phyloP scores from a whole-genome alignment of 352 stramenopile genomes.

The Phytopythium oedochilum region DNA sequence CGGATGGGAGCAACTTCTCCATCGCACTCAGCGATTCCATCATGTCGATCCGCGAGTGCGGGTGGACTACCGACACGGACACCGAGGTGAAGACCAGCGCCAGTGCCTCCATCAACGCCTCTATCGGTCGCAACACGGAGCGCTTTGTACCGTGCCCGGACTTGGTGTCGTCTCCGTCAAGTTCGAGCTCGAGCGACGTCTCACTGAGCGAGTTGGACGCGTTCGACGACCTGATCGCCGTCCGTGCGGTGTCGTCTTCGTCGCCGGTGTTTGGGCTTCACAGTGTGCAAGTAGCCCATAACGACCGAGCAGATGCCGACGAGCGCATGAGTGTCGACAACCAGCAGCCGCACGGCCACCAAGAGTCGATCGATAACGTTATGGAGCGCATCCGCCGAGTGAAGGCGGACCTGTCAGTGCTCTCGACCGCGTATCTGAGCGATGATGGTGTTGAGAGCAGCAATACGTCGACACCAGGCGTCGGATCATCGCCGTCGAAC shows the following conservation, averaged over 20 bases:
- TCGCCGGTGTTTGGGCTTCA: background rate
- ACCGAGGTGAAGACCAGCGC: background rate
- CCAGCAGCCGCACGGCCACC: slow-evolving; percentile 16
- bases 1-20: slow-evolving; percentile 48
- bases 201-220: slow-evolving; percentile 59
- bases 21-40: slow-evolving; percentile 37
- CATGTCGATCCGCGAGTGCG: slow-evolving; percentile 14
- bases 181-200: slow-evolving; percentile 52
- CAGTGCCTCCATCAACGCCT: background rate
- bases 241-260: background rate
- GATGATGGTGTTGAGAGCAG: background rate
- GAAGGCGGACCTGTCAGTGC: slow-evolving; percentile 36
- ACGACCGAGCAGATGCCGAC: too few relatives aligned
- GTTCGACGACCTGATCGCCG: slow-evolving; percentile 31
- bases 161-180: slow-evolving; percentile 21
- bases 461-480: background rate
- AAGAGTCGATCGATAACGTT: slow-evolving; percentile 25
- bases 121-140: background rate
- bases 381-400: slow-evolving; percentile 51
- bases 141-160: background rate
- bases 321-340: background rate
- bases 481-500: background rate
- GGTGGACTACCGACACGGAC: background rate
- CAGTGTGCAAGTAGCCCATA: slow-evolving; percentile 2
- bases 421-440: slow-evolving; percentile 11